Evolutionary conservation across 2,329 filamentous ascomycete species (phyloP).

Genomic region (Emydomyces testavorans): DNA sequence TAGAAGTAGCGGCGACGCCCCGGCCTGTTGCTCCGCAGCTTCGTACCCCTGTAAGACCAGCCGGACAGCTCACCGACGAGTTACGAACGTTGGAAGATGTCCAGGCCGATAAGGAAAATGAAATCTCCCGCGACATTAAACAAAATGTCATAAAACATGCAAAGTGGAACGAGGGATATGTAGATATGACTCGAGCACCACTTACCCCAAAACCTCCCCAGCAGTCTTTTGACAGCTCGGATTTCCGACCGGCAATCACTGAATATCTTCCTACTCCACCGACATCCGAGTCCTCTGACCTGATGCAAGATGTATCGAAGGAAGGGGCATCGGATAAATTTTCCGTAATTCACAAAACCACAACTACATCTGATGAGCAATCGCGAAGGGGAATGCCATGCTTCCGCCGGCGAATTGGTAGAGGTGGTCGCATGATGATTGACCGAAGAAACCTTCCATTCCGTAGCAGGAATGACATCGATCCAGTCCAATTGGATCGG

Average conservation of each 20-base stretch:
- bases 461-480: constrained; percentile 38
- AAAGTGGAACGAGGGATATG: constrained; percentile 80
- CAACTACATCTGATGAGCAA: constrained; percentile 34
- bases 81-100: constrained; percentile 65
- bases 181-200: constrained; percentile 77
- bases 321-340: constrained; percentile 30
- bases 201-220: constrained; percentile 62
- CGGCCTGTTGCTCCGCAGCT: constrained; percentile 53
- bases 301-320: constrained; percentile 28
- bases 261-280: constrained; percentile 49
- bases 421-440: constrained; percentile 75
- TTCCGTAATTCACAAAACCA: constrained; percentile 29
- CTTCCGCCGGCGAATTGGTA: constrained; percentile 73
- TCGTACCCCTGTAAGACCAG: constrained; percentile 57
- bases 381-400: constrained; percentile 43
- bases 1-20: constrained; percentile 50
- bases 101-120: constrained; percentile 67
- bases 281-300: constrained; percentile 39
- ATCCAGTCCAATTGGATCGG: constrained; percentile 48
- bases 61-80: constrained; percentile 68
- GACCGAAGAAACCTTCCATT: constrained; percentile 63
- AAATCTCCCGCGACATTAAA: constrained; percentile 71
- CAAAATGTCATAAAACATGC: constrained; percentile 77
- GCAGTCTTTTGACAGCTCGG: constrained; percentile 43
- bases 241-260: constrained; percentile 57